A percentile compares a stretch with the other conserved stretches of the same genome.
Evolutionary conservation across 225 moss, liverwort and hornwort species (phyloP).

Genomic region (Physcomitrellopsis africana): DNA sequence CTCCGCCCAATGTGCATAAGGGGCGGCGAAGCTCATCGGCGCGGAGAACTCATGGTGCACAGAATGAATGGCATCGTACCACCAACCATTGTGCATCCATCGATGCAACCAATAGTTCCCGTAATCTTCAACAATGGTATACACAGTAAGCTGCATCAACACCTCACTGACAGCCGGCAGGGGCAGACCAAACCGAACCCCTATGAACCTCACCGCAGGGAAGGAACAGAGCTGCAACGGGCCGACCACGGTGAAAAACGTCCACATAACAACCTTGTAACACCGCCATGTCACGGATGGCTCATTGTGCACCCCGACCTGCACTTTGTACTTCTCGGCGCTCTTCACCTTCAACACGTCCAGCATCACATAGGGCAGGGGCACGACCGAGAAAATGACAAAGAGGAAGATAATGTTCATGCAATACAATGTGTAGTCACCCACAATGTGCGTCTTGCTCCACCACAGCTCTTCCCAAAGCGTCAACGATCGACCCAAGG

Average conservation of each 20-base stretch:
- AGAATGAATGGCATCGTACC: slow-evolving; percentile 55
- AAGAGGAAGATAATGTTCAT: slow-evolving; percentile 77
- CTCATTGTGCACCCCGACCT: slow-evolving; percentile 86
- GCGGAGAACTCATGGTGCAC: slow-evolving; percentile 53
- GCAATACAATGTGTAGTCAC: slow-evolving; percentile 70
- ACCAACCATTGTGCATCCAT: slow-evolving; percentile 63
- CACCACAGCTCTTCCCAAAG: slow-evolving; percentile 67
- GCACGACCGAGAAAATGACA: slow-evolving; percentile 60
- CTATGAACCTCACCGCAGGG: slow-evolving; percentile 52
- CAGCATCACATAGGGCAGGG: slow-evolving; percentile 73
- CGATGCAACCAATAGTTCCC: slow-evolving; percentile 65
- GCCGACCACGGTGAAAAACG: slow-evolving; percentile 73
- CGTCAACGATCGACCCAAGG: slow-evolving; percentile 62
- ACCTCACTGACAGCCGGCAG: slow-evolving; percentile 46
- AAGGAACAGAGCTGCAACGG: slow-evolving; percentile 83
- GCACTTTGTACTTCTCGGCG: slow-evolving; percentile 81
- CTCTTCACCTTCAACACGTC: slow-evolving; percentile 68
- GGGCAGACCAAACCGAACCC: slow-evolving; percentile 50
- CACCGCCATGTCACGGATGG: slow-evolving; percentile 58
- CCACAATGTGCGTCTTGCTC: slow-evolving; percentile 64
- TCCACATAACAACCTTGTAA: slow-evolving; percentile 65
- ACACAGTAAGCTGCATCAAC: slow-evolving; percentile 35
- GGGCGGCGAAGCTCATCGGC: slow-evolving; percentile 64
- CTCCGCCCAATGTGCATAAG: slow-evolving; percentile 67
- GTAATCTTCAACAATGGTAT: slow-evolving; percentile 54